Conservation (phyloP, 495 filamentous ascomycete genomes). For the Talaromyces thailandensis region DNA sequence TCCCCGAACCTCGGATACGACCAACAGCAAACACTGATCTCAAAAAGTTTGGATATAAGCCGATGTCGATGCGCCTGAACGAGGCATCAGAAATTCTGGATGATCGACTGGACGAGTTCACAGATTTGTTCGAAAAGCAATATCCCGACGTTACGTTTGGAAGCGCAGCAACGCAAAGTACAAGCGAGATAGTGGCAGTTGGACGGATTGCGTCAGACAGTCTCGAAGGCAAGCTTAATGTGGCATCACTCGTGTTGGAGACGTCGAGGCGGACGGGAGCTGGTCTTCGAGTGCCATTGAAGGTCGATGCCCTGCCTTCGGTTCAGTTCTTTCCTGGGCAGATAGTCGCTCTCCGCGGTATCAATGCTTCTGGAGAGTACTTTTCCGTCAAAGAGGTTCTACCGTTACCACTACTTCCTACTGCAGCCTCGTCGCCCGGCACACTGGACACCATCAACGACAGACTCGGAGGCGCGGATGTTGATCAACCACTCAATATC, state of each 20-base stretch:
- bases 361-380: constrained; percentile 76
- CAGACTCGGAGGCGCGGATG: constrained; percentile 53
- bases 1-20: constrained; percentile 66
- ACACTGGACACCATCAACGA: constrained; percentile 55
- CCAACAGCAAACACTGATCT: constrained; percentile 74
- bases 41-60: constrained; percentile 84
- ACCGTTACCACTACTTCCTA: constrained; percentile 59
- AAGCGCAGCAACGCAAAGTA: constrained; percentile 74
- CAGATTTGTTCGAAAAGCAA: constrained; percentile 57
- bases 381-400: constrained; percentile 76
- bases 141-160: constrained; percentile 80
- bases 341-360: constrained; percentile 78
- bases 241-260: constrained; percentile 77
- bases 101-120: constrained; percentile 88
- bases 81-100: constrained; percentile 89
- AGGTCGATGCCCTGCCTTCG: constrained; percentile 55
- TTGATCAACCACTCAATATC: constrained; percentile 59
- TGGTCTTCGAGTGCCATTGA: constrained; percentile 70
- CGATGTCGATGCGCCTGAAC: constrained; percentile 86
- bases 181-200: constrained; percentile 78
- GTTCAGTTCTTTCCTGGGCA: constrained; percentile 93
- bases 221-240: constrained; percentile 72
- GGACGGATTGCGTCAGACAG: constrained; percentile 86
- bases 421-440: constrained; percentile 52
- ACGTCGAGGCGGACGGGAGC: constrained; percentile 77